Base-by-base conservation (phyloP, 805 yeast species). In the Candida sphagnicola region DNA sequence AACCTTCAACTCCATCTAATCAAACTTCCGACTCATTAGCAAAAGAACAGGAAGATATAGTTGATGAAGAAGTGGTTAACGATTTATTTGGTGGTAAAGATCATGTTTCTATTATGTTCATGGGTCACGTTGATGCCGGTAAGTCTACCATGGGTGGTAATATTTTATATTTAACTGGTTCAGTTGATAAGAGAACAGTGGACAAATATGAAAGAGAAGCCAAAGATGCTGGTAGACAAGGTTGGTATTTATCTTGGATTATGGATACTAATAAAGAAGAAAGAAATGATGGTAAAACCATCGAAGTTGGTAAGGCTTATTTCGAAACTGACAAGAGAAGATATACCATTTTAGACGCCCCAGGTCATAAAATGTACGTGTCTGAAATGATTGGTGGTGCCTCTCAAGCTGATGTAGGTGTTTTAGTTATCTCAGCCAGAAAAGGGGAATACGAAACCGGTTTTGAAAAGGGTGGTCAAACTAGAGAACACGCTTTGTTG, bases 111-210 rank as follows among this genome's bases (percentile, higher is more conserved):
- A 84, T 93, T 52, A 88, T 93, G 51, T 93, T 93, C 69, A 93
- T 93, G 98, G 99, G 99, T 53, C 99, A 93, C 61, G 99, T 93
- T 50, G 99, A 93, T 75, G 99, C 99, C 25, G 99, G 99, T 62
- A 93, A 93, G 67, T 88, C 96, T 37, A 93, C 99, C 44, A 91
- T 93, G 96, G 99, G 99, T 62, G 99, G 99, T 70, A 93, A 93
- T 67, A 72, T 93, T 51, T 76, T 93, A 48, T 91, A 74, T 59
- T 72, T 93, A 57, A 91, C 98, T 16, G 98, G 98, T 45, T 87
- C 97, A 34, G 99, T 93, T 44, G 99, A 93, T 67, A 93, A 93
- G 75, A 86, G 99, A 72, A 91, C 97, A 15, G 93, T 93, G 49
- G 99, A 93, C 53, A 93, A 93, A 66, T 91, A 91, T 61, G 98